Conservation (phyloP, 345 rosid species). For the Psidium guajava region DNA sequence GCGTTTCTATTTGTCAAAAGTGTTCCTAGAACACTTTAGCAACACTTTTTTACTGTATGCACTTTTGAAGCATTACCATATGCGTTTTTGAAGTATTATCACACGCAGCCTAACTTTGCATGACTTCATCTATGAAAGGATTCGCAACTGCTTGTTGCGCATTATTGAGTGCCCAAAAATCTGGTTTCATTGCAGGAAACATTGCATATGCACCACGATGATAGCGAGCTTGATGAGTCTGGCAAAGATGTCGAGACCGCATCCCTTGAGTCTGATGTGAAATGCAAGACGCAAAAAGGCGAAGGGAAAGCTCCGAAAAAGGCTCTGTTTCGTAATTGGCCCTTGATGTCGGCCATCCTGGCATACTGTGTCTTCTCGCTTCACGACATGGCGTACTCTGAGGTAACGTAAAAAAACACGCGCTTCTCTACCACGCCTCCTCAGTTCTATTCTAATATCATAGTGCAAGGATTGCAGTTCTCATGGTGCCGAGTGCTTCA, state of each 20-base stretch:
- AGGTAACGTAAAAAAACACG: conserved; percentile 25
- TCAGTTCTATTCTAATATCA: not conserved
- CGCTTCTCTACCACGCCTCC: not conserved
- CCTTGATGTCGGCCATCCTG: conserved; percentile 73
- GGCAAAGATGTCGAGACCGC: conserved; percentile 26
- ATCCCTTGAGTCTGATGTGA: not conserved
- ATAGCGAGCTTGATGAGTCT: conserved; percentile 17
- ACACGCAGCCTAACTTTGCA: not conserved
- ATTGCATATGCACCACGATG: conserved; percentile 43
- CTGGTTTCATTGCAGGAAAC: conserved; percentile 41
- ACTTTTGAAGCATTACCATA: too few species aligned
- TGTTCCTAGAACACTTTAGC: too few species aligned
- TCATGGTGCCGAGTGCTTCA: not conserved
- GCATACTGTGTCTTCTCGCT: conserved; percentile 84
- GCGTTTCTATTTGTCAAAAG: too few species aligned
- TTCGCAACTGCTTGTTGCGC: not conserved
- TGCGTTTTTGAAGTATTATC: too few species aligned
- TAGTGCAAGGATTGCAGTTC: not conserved
- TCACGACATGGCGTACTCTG: conserved; percentile 91
- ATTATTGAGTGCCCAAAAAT: not conserved
- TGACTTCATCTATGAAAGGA: not conserved
- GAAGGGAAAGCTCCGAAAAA: conserved; percentile 13
- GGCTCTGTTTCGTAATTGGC: conserved; percentile 75
- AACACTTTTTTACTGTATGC: too few species aligned
- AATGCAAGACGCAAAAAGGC: conserved; percentile 6